Evolutionary conservation across 2,329 filamentous ascomycete species (phyloP), one percentile per base, ranked within the genome.

Genomic region (Bipolaris bicolor): DNA sequence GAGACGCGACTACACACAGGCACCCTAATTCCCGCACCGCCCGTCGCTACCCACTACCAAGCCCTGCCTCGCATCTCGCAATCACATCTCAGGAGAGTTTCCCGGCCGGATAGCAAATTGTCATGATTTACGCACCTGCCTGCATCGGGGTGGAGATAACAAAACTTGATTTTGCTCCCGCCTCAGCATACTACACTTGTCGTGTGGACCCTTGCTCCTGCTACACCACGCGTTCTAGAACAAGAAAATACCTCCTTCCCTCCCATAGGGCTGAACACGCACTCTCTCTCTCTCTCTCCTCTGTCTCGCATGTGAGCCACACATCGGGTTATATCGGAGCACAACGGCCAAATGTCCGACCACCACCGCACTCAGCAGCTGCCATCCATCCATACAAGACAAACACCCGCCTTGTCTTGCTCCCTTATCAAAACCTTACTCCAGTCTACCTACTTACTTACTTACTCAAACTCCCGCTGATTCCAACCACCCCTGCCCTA

Each of bases 201-300:
- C 20, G 20, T 40, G 48, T 16, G 10, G 5, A 24, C 18, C 45
- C 45, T 36, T 47, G 5, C 24, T 26, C 24, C 24, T 36, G 45
- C 31, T 47, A 34, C 44, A 24, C 20, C 18, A 31, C 7, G 3
- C 24, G 43, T 55, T 57, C 50, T 58, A 49, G 52, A 58, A 55
- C 55, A 41, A 46, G 15, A 36, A 40, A 40, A 40, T 22, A 15
- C 18, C 10, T 20, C 18, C 4, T 16, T 15, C 9, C 39, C 16
- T 24, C 57, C 18, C 10, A 37, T 64, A 68, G 60, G 66, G 64
- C 66, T 68, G 64, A 66, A 52, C 31, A 34, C 29, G 39, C 55
- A 45, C 39, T 45, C 41, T 3, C 40, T 11, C 18, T 22, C 22
- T 6, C 22, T 5, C 22, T 24, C 22, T 24, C 22, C 22, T 24